Base-by-base conservation (phyloP, 2,329 filamentous ascomycete species). In the Drechmeria coniospora region DNA sequence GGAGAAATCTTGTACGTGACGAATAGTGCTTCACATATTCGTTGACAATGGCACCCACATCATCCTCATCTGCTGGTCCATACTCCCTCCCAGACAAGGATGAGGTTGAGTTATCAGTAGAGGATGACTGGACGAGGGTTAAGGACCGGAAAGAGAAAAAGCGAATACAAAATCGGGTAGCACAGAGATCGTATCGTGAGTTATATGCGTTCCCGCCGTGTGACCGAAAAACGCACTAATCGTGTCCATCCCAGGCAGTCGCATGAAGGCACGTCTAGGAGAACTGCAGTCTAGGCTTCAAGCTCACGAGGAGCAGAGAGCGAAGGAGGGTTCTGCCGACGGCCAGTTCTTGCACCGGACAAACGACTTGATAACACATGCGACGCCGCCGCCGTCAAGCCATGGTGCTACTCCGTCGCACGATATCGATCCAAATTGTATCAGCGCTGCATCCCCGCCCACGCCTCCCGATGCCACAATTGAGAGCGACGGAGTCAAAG, bases 111-210 rank as follows among this genome's bases (percentile, higher is more conserved):
- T 14, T 27, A 11, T 27, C 25, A 4, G 25, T 18, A 10, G 32
- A 36, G 11, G 34, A 36, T 27, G 34, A 36, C 29, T 36, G 34
- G 34, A 34, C 34, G 4, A 26, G 32, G 15, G 30, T 34, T 5
- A 34, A 34, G 13, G 27, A 30, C 25, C 32, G 26, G 5, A 32
- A 32, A 15, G 34, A 36, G 15, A 32, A 34, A 24, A 36, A 32
- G 21, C 26, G 32, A n/a, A 34, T 36, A 8, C 34, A 36, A 16
- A 36, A 36, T 15, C 27, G 34, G 3, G 34, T 36, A 12, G 30
- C 34, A 8, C 34, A 36, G 30, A 34, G 34, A 19, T 31, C 34
- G 21, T 27, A 27, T 8, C 18, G 25, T 27, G 17, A 27, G 25
- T 18, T 6, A 15, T 5, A 15, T 17, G 13, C 6, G n/a, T 26